Evolutionary conservation across 768 basidiomycete genomes (phyloP).

Genomic region (Lentinula lateritia): DNA sequence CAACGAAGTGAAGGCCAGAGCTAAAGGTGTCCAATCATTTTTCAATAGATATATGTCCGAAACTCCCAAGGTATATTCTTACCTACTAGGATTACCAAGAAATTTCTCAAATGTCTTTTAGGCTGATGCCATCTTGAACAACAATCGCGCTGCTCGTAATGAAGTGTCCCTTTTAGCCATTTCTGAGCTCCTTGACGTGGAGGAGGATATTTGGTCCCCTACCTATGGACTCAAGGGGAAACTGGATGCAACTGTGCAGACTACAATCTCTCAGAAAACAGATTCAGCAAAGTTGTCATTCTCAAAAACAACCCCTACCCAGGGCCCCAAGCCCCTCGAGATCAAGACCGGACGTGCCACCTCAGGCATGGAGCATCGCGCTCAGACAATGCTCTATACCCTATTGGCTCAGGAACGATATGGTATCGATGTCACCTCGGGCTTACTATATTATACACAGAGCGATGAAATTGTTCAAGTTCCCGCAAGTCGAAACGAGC

Average conservation of each 20-base stretch:
- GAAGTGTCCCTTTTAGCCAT: constrained; percentile 64
- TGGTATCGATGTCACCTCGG: constrained; percentile 70
- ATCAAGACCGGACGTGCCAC: constrained; percentile 89
- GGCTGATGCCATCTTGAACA: constrained; percentile 60
- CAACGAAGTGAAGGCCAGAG: constrained; percentile 54
- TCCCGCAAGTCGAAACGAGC: constrained; percentile 72
- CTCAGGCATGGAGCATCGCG: constrained; percentile 85
- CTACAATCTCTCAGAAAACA: constrained; percentile 48
- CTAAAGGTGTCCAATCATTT: constrained; percentile 62
- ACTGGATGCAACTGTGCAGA: constrained; percentile 83
- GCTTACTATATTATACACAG: constrained; percentile 93
- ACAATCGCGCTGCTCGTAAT: constrained; percentile 51
- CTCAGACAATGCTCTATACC: constrained; percentile 97
- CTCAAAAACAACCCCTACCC: constrained; percentile 20
- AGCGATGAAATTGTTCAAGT: constrained; percentile 83
- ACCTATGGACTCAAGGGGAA: constrained; percentile 94
- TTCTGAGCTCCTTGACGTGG: constrained; percentile 67
- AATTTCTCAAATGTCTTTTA: constrained; percentile 21
- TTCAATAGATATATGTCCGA: constrained; percentile 59
- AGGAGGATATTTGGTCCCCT: constrained; percentile 98
- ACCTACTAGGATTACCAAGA: background rate
- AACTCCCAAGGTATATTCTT: constrained; percentile 51
- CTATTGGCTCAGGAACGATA: constrained; percentile 90
- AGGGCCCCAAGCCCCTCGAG: constrained; percentile 73
- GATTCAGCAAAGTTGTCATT: constrained; percentile 10